These are phyloP conservation scores for Thelonectria rubi DNA, from an alignment of 2,329 filamentous ascomycete genomes.

Conservation along the genomic window DNA sequence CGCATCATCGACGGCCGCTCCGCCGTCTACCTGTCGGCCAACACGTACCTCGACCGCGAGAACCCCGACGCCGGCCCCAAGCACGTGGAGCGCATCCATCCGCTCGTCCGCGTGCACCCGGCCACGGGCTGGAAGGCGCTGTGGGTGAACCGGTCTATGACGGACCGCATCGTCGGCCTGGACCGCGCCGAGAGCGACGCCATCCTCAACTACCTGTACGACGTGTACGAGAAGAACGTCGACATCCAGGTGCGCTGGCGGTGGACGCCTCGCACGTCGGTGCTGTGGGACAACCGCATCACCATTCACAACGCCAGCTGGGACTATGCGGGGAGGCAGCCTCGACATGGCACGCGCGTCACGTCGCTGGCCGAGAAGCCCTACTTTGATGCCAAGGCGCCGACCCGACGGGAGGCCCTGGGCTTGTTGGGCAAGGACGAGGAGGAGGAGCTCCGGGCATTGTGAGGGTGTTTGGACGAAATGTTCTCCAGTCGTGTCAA, in stretches of 20 bases:
- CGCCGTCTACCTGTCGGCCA: conserved; percentile 72
- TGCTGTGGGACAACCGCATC: conserved; percentile 77
- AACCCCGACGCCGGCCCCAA: conserved; percentile 69
- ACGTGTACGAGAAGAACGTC: conserved; percentile 74
- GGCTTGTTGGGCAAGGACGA: conserved; percentile 69
- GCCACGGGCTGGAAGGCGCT: conserved; percentile 79
- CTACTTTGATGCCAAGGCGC: conserved; percentile 70
- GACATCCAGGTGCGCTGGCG: conserved; percentile 78
- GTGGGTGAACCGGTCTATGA: conserved; percentile 77
- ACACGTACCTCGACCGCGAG: conserved; percentile 72
- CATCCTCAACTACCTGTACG: conserved; percentile 71
- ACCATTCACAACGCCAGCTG: conserved; percentile 79
- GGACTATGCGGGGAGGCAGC: conserved; percentile 74
- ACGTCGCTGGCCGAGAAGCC: conserved; percentile 77
- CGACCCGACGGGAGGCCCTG: conserved; percentile 71
- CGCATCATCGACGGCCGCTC: conserved; percentile 73
- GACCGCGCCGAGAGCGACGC: conserved; percentile 75
- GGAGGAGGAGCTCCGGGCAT: conserved; percentile 47
- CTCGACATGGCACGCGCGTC: conserved; percentile 76
- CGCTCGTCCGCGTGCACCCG: conserved; percentile 75
- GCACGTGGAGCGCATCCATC: conserved; percentile 73
- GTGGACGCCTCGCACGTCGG: conserved; percentile 74
- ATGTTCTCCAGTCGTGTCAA: too few species aligned
- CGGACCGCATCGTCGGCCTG: conserved; percentile 72
- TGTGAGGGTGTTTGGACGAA: too few species aligned